A percentile compares a stretch with the other conserved stretches of the same genome.
Conservation (phyloP, 2,329 filamentous ascomycete species). For the Penicillium corylophilum region DNA sequence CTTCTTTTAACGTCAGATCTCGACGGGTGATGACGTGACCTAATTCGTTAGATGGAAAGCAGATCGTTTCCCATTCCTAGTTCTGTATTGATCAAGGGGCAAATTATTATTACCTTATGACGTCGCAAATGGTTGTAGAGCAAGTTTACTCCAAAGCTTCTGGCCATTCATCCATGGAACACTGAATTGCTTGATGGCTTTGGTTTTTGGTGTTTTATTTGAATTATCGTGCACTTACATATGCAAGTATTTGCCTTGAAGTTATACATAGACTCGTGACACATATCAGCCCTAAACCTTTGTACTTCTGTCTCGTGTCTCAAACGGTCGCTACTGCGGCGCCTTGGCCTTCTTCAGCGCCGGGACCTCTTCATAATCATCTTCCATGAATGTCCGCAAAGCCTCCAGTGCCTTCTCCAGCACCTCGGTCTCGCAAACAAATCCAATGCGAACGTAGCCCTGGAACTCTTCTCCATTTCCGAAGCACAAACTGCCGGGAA, state of each 20-base stretch:
- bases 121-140: not conserved
- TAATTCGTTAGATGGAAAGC: not conserved
- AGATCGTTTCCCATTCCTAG: not conserved
- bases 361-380: slow-evolving; percentile 54
- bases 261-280: not conserved
- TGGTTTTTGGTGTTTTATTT: too few species aligned
- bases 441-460: slow-evolving; percentile 76
- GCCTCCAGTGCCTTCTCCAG: slow-evolving; percentile 64
- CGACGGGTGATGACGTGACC: not conserved
- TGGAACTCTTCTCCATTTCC: slow-evolving; percentile 64
- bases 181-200: not conserved
- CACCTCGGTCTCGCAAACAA: slow-evolving; percentile 69
- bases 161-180: not conserved
- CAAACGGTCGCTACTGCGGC: slow-evolving; percentile 2
- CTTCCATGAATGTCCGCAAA: slow-evolving; percentile 55
- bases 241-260: too few species aligned
- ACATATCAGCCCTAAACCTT: not conserved
- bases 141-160: not conserved
- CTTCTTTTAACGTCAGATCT: not conserved
- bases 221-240: too few species aligned
- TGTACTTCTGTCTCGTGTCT: not conserved
- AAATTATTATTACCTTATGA: not conserved
- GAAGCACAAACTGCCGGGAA: slow-evolving; percentile 73
- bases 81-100: not conserved
- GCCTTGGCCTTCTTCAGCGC: slow-evolving; percentile 24